Evolutionary conservation across 768 basidiomycete species (phyloP).

Genomic region (Leccinellum albellum): DNA sequence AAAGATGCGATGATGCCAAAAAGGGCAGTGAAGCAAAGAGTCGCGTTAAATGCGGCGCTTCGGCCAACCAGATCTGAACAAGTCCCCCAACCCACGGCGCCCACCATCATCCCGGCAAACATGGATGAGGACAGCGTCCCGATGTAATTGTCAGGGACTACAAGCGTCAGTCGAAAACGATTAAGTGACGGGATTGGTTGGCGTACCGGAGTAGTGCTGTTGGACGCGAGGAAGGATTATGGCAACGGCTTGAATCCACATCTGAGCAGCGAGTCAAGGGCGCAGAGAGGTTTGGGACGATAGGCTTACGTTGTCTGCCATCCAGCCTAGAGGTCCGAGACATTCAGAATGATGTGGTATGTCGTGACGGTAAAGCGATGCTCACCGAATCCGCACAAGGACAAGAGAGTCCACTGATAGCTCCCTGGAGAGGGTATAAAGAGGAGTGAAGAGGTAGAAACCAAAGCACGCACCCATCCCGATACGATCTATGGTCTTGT

Average conservation of each 20-base stretch:
- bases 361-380: neutral
- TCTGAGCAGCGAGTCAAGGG: conserved; percentile 47
- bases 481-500: conserved; percentile 85
- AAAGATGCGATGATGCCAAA: conserved; percentile 84
- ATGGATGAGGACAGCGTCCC: conserved; percentile 83
- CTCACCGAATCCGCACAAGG: conserved; percentile 87
- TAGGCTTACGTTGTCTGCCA: conserved; percentile 80
- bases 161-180: conserved; percentile 17
- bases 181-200: neutral
- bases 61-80: conserved; percentile 91
- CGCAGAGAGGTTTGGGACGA: neutral
- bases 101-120: conserved; percentile 98
- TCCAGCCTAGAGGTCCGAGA: conserved; percentile 59
- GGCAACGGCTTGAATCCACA: conserved; percentile 91
- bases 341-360: neutral
- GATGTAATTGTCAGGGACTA: conserved; percentile 73
- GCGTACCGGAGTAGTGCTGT: conserved; percentile 73
- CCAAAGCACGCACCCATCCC: conserved; percentile 66
- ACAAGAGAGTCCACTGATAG: conserved; percentile 80
- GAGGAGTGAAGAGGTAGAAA: neutral
- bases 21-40: conserved; percentile 82
- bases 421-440: conserved; percentile 40
- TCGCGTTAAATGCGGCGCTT: conserved; percentile 86
- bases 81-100: conserved; percentile 88
- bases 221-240: conserved; percentile 97